A percentile compares a stretch with the other conserved stretches of the same genome.
These are phyloP conservation scores for Skeletonema marinoi DNA, from an alignment of 108 stramenopile genomes.

Conservation along the genomic window DNA sequence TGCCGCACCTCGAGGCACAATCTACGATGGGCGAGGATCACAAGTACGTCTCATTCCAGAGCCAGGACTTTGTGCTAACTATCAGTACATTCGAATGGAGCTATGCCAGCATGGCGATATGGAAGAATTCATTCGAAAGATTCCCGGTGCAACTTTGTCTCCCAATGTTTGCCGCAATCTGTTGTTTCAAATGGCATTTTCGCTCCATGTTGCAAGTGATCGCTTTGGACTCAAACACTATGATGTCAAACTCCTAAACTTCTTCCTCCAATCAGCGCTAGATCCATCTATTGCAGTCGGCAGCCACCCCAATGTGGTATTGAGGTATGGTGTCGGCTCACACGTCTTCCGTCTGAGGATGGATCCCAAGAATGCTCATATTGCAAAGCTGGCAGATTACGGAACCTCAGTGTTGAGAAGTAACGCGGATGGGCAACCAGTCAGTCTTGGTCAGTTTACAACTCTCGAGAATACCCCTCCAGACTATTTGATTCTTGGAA, in stretches of 20 bases:
- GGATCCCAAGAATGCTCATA: slow-evolving; percentile 51
- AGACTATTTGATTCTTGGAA: slow-evolving; percentile 92
- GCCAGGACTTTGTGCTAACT: slow-evolving; percentile 46
- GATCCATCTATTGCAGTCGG: slow-evolving; percentile 28
- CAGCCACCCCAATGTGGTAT: slow-evolving; percentile 50
- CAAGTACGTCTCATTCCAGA: background rate
- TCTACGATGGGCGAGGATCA: slow-evolving; percentile 24
- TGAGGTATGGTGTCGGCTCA: slow-evolving; percentile 86
- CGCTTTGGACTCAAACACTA: slow-evolving; percentile 92
- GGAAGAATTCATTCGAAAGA: slow-evolving; percentile 84
- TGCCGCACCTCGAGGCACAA: slow-evolving; percentile 62
- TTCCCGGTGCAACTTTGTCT: slow-evolving; percentile 53
- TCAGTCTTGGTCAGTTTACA: slow-evolving; percentile 93
- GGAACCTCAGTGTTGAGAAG: slow-evolving; percentile 90
- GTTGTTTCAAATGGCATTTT: slow-evolving; percentile 95
- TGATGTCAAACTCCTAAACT: slow-evolving; percentile 98
- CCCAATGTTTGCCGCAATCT: slow-evolving; percentile 56
- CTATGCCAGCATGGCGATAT: slow-evolving; percentile 92
- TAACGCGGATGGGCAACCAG: slow-evolving; percentile 78
- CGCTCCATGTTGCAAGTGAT: slow-evolving; percentile 87
- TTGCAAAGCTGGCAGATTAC: slow-evolving; percentile 97
- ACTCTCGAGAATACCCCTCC: slow-evolving; percentile 97
- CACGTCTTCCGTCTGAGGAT: slow-evolving; percentile 71
- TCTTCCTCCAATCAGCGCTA: slow-evolving; percentile 71
- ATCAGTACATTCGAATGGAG: slow-evolving; percentile 98